phyloP scores from a whole-genome alignment of 176 grass and related monocot species.

The Ananas comosus region DNA sequence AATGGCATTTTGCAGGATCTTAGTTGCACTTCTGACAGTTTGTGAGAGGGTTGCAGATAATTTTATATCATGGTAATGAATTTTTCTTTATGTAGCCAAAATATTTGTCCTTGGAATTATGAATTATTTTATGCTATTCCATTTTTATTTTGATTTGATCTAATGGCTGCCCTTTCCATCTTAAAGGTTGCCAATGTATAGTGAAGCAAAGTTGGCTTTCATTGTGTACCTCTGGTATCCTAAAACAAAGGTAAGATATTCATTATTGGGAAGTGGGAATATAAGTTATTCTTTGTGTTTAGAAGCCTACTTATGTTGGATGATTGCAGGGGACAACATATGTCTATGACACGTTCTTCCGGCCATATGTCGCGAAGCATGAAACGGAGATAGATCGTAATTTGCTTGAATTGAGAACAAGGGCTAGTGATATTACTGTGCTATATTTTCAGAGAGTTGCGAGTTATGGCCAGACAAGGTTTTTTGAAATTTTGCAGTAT shows the following conservation, averaged over 20 bases:
- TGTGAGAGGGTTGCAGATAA: slow-evolving; percentile 38
- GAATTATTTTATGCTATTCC: background rate
- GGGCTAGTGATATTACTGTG: slow-evolving; percentile 28
- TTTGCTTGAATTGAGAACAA: slow-evolving; percentile 38
- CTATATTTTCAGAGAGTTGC: slow-evolving; percentile 23
- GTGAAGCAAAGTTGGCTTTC: slow-evolving; percentile 87
- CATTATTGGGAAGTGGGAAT: slow-evolving; percentile 1
- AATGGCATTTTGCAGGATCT: slow-evolving; percentile 37
- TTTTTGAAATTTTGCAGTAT: slow-evolving; percentile 23
- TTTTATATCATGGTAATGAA: slow-evolving; percentile 42
- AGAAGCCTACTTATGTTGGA: background rate
- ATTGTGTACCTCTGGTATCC: slow-evolving; percentile 88
- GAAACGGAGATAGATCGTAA: slow-evolving; percentile 54
- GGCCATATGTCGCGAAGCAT: slow-evolving; percentile 37
- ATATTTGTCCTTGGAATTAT: background rate
- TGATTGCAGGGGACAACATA: slow-evolving; percentile 74
- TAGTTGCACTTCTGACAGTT: slow-evolving; percentile 50
- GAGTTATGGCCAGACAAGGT: slow-evolving; percentile 21
- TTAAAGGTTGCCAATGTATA: slow-evolving; percentile 74
- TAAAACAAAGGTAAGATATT: slow-evolving; percentile 52
- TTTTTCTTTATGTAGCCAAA: background rate
- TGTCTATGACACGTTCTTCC: slow-evolving; percentile 63
- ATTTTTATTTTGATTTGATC: slow-evolving; percentile 12
- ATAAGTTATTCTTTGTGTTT: slow-evolving; percentile 9
- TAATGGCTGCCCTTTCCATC: slow-evolving; percentile 4